These are phyloP conservation scores for Ceratocystiopsis brevicomis DNA, from an alignment of 2,329 filamentous ascomycete genomes.

Conservation along the genomic window DNA sequence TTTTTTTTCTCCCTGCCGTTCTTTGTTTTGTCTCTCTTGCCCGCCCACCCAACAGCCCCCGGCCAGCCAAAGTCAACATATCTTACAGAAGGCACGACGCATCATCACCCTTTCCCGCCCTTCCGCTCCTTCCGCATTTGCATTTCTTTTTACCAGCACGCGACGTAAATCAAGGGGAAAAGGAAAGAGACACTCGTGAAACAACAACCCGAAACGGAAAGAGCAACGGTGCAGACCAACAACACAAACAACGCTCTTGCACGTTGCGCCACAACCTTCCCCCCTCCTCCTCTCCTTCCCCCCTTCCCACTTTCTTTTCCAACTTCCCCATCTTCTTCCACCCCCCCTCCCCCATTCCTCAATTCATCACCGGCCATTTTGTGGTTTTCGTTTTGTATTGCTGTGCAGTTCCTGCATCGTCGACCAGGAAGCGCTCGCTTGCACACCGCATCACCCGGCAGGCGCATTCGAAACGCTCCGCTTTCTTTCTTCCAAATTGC, in stretches of 20 bases:
- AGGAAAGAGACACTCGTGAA: too few species aligned
- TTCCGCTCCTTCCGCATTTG: background rate
- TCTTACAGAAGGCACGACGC: too few species aligned
- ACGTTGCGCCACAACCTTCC: background rate
- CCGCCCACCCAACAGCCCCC: background rate
- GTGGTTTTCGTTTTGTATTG: too few species aligned
- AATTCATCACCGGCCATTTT: too few species aligned
- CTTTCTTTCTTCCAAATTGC: too few species aligned
- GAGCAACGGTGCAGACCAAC: background rate
- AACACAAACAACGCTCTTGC: background rate
- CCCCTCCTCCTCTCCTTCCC: background rate
- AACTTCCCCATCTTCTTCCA: background rate
- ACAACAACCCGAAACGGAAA: too few species aligned
- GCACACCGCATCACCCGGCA: too few species aligned
- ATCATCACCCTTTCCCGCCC: background rate
- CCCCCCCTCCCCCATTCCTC: background rate
- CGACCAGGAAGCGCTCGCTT: too few species aligned
- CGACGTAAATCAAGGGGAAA: too few species aligned
- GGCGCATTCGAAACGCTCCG: background rate
- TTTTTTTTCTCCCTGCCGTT: background rate
- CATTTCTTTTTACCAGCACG: background rate
- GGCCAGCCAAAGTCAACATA: background rate
- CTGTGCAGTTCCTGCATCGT: too few species aligned
- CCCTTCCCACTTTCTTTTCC: background rate
- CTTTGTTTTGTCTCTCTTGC: too few species aligned